Base-by-base conservation (phyloP, 2,329 filamentous ascomycete species). In the Aureobasidium sp. region DNA sequence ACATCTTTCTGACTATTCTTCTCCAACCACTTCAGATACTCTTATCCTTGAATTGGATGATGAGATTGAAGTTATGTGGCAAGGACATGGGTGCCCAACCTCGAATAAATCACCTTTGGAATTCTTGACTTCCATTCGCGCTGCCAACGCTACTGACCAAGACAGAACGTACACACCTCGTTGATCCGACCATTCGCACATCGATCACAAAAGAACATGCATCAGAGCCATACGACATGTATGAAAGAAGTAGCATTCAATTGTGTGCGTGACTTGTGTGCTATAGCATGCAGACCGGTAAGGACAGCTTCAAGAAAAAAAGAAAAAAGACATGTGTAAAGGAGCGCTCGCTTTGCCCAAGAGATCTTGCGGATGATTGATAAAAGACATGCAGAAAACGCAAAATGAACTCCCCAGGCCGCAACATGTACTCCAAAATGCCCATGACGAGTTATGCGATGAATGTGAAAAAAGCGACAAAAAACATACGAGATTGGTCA, bases 391-490 rank as follows among this genome's bases (percentile, higher is more conserved):
- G 35, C 17, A 34, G 6, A 29, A 12, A 29, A 35, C 11, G 7
- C 11, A n/a, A 35, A 35, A 35, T n/a, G 27, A 50, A 50, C 45
- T 24, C 45, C 45, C 22, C 35, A 3, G 22, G 12, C 34, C 35
- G n/a, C n/a, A 22, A 38, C 34, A 50, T 50, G 35, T 50, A 50
- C 45, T 50, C 45, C 45, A 50, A 48, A 34, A 50, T 50, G 24
- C 44, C 34, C 34, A 50, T 5, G 24, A 44, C n/a, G 19, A 35
- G 29, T 47, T 47, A 35, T 50, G 45, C 32, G 10, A 37, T 12
- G 7, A 39, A 19, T 7, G 25, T 10, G 22, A 39, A 39, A 16
- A 50, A 39, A 10, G 17, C 8, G 11, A 47, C 12, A 10, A 50
- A 50, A 50, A 25, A 44, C 45, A 50, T 50, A 50, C 45, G 45